A percentile compares a stretch with the other conserved stretches of the same genome.
Conservation (phyloP, 495 filamentous ascomycete genomes). For the Pseudomonodictys pantanalensis region DNA sequence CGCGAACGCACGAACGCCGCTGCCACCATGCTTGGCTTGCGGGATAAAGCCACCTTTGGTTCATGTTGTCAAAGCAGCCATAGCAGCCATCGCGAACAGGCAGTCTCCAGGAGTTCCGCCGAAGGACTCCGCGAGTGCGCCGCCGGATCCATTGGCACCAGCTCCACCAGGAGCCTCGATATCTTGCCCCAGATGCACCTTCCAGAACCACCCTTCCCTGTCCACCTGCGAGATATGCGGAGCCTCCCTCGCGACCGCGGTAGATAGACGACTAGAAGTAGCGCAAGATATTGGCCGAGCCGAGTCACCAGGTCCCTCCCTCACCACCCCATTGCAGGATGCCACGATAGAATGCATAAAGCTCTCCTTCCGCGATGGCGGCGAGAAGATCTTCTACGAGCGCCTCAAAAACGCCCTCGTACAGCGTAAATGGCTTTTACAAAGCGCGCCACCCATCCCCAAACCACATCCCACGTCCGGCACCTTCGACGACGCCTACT, state of each 20-base stretch:
- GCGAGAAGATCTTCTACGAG: slow-evolving; percentile 87
- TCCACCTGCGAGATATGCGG: slow-evolving; percentile 89
- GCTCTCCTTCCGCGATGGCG: slow-evolving; percentile 84
- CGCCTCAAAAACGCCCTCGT: slow-evolving; percentile 80
- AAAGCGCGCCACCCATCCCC: slow-evolving; percentile 87
- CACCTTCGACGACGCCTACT: slow-evolving; percentile 18
- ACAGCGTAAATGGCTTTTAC: slow-evolving; percentile 94
- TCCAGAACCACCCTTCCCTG: slow-evolving; percentile 86
- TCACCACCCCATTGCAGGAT: slow-evolving; percentile 42
- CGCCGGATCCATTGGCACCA: not conserved
- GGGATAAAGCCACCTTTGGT: slow-evolving; percentile 87
- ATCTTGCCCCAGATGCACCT: slow-evolving; percentile 88
- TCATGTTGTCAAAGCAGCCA: slow-evolving; percentile 78
- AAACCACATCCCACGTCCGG: slow-evolving; percentile 45
- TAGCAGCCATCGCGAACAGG: slow-evolving; percentile 49
- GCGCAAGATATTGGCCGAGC: slow-evolving; percentile 46
- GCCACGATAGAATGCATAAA: slow-evolving; percentile 76
- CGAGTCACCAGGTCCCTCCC: slow-evolving; percentile 75
- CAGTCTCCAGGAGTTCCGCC: slow-evolving; percentile 8
- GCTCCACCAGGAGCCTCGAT: slow-evolving; percentile 38
- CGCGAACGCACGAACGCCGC: slow-evolving; percentile 67
- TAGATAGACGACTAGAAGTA: slow-evolving; percentile 43
- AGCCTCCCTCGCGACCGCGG: slow-evolving; percentile 62
- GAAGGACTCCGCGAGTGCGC: not conserved
- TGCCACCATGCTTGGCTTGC: slow-evolving; percentile 87